phyloP scores from a whole-genome alignment of 768 basidiomycete genomes.

The Exsudoporus frostii region DNA sequence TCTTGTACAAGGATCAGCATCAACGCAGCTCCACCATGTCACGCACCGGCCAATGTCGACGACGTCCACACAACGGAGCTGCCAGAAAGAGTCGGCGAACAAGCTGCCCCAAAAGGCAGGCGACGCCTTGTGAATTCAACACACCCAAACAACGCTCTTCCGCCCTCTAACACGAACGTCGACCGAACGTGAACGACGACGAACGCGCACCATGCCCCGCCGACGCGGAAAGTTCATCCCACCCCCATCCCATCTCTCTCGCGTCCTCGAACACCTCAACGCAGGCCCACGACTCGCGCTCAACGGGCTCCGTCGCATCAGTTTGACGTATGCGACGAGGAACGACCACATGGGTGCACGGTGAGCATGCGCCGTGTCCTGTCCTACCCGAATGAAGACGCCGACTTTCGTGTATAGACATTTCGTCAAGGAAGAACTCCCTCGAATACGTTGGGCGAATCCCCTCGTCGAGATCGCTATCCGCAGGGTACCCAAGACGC shows the following conservation, averaged over 20 bases:
- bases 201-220: constrained; percentile 16
- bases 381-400: neutral
- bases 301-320: constrained; percentile 46
- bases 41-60: too few relatives aligned
- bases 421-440: constrained; percentile 77
- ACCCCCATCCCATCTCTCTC: constrained; percentile 55
- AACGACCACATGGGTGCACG: constrained; percentile 77
- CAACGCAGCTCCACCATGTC: too few relatives aligned
- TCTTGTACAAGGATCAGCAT: too few relatives aligned
- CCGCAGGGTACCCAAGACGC: constrained; percentile 49
- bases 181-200: neutral
- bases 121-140: constrained; percentile 21
- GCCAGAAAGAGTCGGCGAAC: too few relatives aligned
- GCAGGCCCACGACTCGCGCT: constrained; percentile 50
- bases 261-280: constrained; percentile 50
- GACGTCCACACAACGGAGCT: too few relatives aligned
- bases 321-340: constrained; percentile 52
- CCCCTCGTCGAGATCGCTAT: constrained; percentile 62
- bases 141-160: constrained; percentile 19
- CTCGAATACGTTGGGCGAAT: constrained; percentile 75
- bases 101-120: constrained; percentile 12
- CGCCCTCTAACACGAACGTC: neutral
- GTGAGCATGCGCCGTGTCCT: constrained; percentile 35
- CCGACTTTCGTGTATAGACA: constrained; percentile 42
- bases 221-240: constrained; percentile 31